phyloP scores from a whole-genome alignment of 2,329 filamentous ascomycete genomes.

The Trichoderma koningii region DNA sequence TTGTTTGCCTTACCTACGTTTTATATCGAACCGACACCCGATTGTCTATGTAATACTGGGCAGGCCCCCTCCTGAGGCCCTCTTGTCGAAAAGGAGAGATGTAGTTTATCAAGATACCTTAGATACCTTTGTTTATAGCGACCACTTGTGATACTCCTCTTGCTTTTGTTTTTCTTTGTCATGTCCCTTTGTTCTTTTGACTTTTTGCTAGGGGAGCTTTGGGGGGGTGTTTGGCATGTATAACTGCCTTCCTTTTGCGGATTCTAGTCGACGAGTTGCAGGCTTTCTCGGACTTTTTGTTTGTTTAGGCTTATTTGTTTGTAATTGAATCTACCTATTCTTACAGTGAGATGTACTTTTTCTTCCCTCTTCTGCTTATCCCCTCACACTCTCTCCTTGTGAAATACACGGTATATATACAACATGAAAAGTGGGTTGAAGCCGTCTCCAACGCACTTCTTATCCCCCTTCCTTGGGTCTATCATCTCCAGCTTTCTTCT shows the following conservation, averaged over 20 bases:
- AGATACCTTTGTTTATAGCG: slow-evolving; percentile 29
- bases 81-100: slow-evolving; percentile 24
- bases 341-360: slow-evolving; percentile 23
- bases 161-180: slow-evolving; percentile 7
- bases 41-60: slow-evolving; percentile 24
- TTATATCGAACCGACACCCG: slow-evolving; percentile 3
- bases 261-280: neutral
- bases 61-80: neutral
- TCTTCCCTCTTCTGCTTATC: neutral
- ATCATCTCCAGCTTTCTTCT: neutral
- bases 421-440: slow-evolving; percentile 2
- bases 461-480: too few species aligned
- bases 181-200: too few species aligned
- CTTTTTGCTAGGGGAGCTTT: neutral
- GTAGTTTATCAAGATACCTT: slow-evolving; percentile 29
- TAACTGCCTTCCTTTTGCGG: slow-evolving; percentile 3
- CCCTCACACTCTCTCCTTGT: neutral
- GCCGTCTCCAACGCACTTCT: neutral
- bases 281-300: neutral
- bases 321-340: slow-evolving; percentile 22
- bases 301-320: neutral
- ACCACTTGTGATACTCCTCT: slow-evolving; percentile 16
- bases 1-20: slow-evolving; percentile 17
- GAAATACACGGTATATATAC: slow-evolving; percentile 13
- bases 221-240: slow-evolving; percentile 13